Percentiles rank a stretch among this genome's conserved stretches.
phyloP scores from a whole-genome alignment of 1,139 yeast genomes.

The Diutina pseudorugosa region DNA sequence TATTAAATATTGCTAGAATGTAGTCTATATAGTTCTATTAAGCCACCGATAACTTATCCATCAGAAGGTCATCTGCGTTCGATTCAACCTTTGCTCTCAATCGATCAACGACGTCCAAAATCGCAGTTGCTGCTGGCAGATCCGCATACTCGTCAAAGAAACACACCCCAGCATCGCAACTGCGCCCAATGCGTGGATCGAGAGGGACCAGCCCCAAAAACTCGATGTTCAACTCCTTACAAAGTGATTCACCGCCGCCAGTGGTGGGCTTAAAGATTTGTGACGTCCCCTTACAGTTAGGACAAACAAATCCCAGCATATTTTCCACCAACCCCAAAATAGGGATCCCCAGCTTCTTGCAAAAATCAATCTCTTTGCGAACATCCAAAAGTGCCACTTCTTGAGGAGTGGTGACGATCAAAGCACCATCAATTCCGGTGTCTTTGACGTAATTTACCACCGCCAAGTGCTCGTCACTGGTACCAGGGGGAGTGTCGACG shows the following conservation, averaged over 20 bases:
- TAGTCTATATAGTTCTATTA: neutral
- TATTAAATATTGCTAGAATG: neutral
- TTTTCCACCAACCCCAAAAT: slow-evolving; percentile 89
- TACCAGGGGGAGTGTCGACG: slow-evolving; percentile 97
- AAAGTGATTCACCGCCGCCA: slow-evolving; percentile 85
- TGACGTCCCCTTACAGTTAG: slow-evolving; percentile 82
- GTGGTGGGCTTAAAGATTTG: slow-evolving; percentile 90
- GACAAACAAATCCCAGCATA: slow-evolving; percentile 98
- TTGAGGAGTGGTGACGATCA: slow-evolving; percentile 94
- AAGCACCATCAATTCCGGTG: slow-evolving; percentile 89
- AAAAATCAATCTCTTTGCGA: slow-evolving; percentile 89
- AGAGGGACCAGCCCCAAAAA: slow-evolving; percentile 88
- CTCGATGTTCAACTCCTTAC: slow-evolving; percentile 64
- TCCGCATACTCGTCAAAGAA: slow-evolving; percentile 80
- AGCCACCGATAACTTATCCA: neutral
- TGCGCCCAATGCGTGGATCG: slow-evolving; percentile 85
- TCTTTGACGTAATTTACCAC: slow-evolving; percentile 83
- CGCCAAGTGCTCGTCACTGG: slow-evolving; percentile 92
- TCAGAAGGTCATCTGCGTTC: neutral
- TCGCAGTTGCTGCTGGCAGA: slow-evolving; percentile 86
- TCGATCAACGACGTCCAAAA: slow-evolving; percentile 68
- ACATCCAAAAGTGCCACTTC: slow-evolving; percentile 94
- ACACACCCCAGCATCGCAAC: slow-evolving; percentile 83
- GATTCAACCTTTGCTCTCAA: slow-evolving; percentile 35
- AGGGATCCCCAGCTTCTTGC: slow-evolving; percentile 78